Evolutionary conservation across 306 rosid species (phyloP).

Genomic region (Prinsepia uniflora): DNA sequence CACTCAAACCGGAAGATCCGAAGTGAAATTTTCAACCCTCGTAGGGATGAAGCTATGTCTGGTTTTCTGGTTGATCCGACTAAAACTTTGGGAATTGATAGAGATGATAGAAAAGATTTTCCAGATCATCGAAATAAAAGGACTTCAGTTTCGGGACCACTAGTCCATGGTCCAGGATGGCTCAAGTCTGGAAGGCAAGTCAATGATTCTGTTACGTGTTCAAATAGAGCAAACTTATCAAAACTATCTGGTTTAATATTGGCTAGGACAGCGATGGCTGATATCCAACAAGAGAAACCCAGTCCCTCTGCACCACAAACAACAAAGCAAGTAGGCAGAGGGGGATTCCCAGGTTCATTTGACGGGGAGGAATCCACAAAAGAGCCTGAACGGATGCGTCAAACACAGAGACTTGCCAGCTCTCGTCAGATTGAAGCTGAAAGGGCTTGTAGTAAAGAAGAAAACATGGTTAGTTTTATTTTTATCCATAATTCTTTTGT

Average conservation of each 20-base stretch:
- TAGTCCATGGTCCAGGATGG: conserved; percentile 45
- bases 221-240: conserved; percentile 44
- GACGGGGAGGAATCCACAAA: conserved; percentile 45
- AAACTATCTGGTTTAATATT: conserved; percentile 58
- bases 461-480: conserved; percentile 44
- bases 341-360: conserved; percentile 37
- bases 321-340: conserved; percentile 29
- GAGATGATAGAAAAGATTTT: conserved; percentile 37
- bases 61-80: conserved; percentile 49
- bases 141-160: conserved; percentile 71
- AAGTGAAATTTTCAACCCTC: conserved; percentile 45
- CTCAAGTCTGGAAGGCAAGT: conserved; percentile 44
- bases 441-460: conserved; percentile 35
- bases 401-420: conserved; percentile 38
- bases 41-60: conserved; percentile 47
- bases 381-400: conserved; percentile 39
- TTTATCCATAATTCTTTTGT: conserved; percentile 1
- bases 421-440: conserved; percentile 39
- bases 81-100: conserved; percentile 37
- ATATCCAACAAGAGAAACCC: conserved; percentile 45
- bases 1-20: conserved; percentile 40
- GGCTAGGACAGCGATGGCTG: conserved; percentile 38
- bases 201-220: conserved; percentile 27
- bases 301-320: conserved; percentile 31
- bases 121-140: conserved; percentile 37